Base-by-base conservation (phyloP, 148 eudicot species). In the Camellia granthamiana region DNA sequence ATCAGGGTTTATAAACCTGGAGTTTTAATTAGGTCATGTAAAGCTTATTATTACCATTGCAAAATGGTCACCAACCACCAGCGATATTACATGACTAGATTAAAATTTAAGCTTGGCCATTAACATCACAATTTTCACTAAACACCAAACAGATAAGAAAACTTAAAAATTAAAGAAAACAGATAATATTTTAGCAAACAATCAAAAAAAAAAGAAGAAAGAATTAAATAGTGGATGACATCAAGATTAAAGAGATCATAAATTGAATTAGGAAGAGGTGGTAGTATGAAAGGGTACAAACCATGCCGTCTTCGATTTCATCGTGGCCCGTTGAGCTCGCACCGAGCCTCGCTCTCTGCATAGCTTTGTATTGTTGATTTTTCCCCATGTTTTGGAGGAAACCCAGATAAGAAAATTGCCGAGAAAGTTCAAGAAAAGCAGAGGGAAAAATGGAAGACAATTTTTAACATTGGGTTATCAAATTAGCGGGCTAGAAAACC, bases 281-380 rank as follows among this genome's bases (percentile, higher is more conserved):
- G 15, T 76, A 44, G 69, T 70, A 79, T 79, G 81, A 46, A 79
- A 79, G 58, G 81, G 81, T 79, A 79, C 81, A 46, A 60, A 79
- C 81, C 81, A 79, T 79, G 76, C 81, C 81, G 23, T 79, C 81
- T 59, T 79, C 81, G 23, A 79, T 47, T 21, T 30, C 38, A 30
- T 30, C 38, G 38, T 30, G 38, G 38, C 38, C 38, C 38, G 38
- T 30, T 30, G 38, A 79, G 69, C 81, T 79, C 19, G 47, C 68
- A 71, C 81, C 81, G 5, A 79, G 43, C 69, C 76, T 72, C 3
- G 81, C 76, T 51, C 76, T 79, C 76, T 79, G 81, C 81, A 79
- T 79, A 23, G 81, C 81, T 79, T 79, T 79, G 76, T 79, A 79
- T 41, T 70, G 76, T 60, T 79, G 81, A 60, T 79, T 79, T 46